Evolutionary conservation across 23 red algal genomes (phyloP).

Genomic region (Pyropia yezoensis): DNA sequence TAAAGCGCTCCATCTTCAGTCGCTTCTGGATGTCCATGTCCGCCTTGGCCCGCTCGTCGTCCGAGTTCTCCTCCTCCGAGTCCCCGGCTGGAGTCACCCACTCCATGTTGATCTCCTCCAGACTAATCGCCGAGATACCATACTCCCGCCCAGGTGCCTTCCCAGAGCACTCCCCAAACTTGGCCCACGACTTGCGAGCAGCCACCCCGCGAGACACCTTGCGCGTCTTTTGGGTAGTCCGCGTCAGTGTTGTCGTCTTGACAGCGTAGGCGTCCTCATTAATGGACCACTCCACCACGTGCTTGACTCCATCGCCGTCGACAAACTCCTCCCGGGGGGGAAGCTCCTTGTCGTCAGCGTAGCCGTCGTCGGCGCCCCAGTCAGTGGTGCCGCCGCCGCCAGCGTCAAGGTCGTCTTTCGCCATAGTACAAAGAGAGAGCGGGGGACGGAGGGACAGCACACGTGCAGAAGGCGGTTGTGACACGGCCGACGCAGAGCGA

Average conservation of each 20-base stretch:
- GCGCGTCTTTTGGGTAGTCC: slow-evolving; percentile 36
- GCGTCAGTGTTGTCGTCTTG: slow-evolving; percentile 44
- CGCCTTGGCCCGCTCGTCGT: slow-evolving; percentile 48
- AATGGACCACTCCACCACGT: slow-evolving; percentile 83
- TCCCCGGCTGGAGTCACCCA: slow-evolving; percentile 43
- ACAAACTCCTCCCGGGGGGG: slow-evolving; percentile 73
- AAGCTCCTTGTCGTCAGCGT: slow-evolving; percentile 44
- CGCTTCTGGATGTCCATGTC: slow-evolving; percentile 61
- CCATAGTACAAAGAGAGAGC: neutral
- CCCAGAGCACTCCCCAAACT: slow-evolving; percentile 77
- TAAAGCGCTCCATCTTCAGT: slow-evolving; percentile 67
- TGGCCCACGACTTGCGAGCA: slow-evolving; percentile 67
- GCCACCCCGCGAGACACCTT: slow-evolving; percentile 71
- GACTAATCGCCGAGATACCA: slow-evolving; percentile 49
- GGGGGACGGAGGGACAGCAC: neutral
- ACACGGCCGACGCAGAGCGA: neutral
- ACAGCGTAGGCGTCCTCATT: slow-evolving; percentile 72
- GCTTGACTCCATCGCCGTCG: slow-evolving; percentile 75
- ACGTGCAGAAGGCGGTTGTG: neutral
- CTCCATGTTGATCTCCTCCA: slow-evolving; percentile 86
- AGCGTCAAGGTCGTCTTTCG: neutral
- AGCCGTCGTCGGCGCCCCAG: slow-evolving; percentile 72
- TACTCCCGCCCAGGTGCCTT: slow-evolving; percentile 45
- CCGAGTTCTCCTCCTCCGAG: slow-evolving; percentile 65
- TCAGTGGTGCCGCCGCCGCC: slow-evolving; percentile 1